Base-by-base conservation (phyloP, 1,139 yeast genomes). In the Blastobotrys buckinghamii region DNA sequence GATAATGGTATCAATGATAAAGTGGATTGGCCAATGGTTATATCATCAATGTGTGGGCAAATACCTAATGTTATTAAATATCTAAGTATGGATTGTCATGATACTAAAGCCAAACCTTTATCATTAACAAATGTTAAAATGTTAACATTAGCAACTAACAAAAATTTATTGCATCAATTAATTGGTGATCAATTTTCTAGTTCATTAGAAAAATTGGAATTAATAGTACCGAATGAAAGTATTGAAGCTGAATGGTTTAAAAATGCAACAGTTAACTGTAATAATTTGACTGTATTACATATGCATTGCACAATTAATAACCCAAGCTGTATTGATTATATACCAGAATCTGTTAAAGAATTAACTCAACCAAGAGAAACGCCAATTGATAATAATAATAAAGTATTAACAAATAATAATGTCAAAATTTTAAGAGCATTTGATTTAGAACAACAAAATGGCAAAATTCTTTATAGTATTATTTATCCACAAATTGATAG, bases 11-110 rank as follows among this genome's bases (percentile, higher is more conserved):
- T 8, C 8, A 35, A 42, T 16, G 42, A 44, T 30, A 27, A 32
- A 16, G 24, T 37, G 1, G 27, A 40, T 22, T 45, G 48, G 48
- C 44, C 48, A 16, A 30, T 29, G 29, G 37, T 40, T 27, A 29
- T 45, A 9, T 40, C 44, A n/a, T 20, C 30, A 17, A 45, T 45
- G 48, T 45, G 38, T 17, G 40, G 34, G 16, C 48, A 45, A 37
- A 36, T 40, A n/a, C 48, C 48, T 2, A 30, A 29, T 19, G 44
- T 39, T 6, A 24, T 19, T 7, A 45, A 45, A 32, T 36, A 36
- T 19, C 24, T 45, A 29, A 34, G 32, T 13, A 19, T 45, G 13
- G 44, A 40, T 12, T 40, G 44, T 22, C 30, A 24, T 36, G 16
- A 27, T 22, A 40, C 40, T 6, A 20, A 19, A 16, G 16, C 40